Base-by-base conservation (phyloP, 2,329 filamentous ascomycete species). In the Aspergillus felis region DNA sequence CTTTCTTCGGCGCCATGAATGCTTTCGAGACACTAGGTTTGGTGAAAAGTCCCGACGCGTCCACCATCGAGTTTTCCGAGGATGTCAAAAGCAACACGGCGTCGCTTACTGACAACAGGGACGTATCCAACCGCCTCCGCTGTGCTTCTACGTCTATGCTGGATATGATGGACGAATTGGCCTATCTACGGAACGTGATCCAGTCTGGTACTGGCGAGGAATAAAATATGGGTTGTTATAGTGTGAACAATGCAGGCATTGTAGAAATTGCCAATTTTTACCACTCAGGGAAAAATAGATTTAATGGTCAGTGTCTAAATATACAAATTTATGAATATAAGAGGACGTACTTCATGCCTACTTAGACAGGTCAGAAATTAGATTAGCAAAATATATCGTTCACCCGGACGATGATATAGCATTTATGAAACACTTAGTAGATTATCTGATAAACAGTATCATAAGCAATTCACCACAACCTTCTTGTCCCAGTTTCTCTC, bases 141-240 rank as follows among this genome's bases (percentile, higher is more conserved):
- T 56, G 64, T 52, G 57, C 60, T 5, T 65, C 66, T 50, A 72
- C 66, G 38, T 74, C 73, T 20, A 78, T 82, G 71, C 75, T 78
- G 60, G 76, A 80, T 61, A 67, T 82, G 57, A 73, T 82, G 64
- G 76, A 78, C 60, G 80, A 83, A 59, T 68, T 82, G 67, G 78
- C 79, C 55, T 82, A 83, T 64, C 67, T 83, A 44, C 78, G 78
- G 25, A 73, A 74, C 54, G 72, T 79, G 57, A 82, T 82, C 35
- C 70, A 74, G 55, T 68, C 68, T 57, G 71, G 68, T 62, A 35
- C 44, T 27, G 51, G 28, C 62, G 59, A 66, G 41, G 67, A 61
- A 25, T 64, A 7, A 50, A n/a, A 46, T n/a, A 50, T 27, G 5
- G 32, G 14, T 38, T 7, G 14, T 38, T 38, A 17, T 54, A 28